These are phyloP conservation scores for Cryptococcus sp. DNA, from an alignment of 1,284 basidiomycete genomes.

Conservation along the genomic window DNA sequence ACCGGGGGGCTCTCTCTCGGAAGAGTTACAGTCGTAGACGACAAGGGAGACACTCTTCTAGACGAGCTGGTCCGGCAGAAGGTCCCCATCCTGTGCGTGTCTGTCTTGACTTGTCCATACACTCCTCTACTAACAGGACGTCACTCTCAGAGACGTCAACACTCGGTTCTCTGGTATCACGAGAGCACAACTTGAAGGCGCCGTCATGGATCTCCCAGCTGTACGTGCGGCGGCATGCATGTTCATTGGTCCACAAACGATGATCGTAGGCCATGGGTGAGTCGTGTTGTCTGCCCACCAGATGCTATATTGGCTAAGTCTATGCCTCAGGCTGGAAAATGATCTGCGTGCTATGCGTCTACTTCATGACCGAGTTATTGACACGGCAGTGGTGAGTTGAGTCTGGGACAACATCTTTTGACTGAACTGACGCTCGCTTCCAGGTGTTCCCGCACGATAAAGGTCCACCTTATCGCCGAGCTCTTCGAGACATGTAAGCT, in stretches of 20 bases:
- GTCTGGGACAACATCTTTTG: not conserved
- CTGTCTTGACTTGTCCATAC: not conserved
- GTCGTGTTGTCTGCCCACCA: slow-evolving; percentile 9
- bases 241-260: slow-evolving; percentile 71
- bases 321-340: slow-evolving; percentile 64
- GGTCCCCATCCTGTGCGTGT: slow-evolving; percentile 68
- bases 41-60: slow-evolving; percentile 65
- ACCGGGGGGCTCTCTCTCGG: slow-evolving; percentile 83
- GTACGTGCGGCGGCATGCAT: slow-evolving; percentile 65
- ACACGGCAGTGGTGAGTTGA: slow-evolving; percentile 62
- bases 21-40: slow-evolving; percentile 79
- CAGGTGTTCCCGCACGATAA: slow-evolving; percentile 73
- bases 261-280: slow-evolving; percentile 66
- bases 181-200: slow-evolving; percentile 58
- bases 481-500: slow-evolving; percentile 72
- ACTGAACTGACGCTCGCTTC: not conserved
- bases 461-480: slow-evolving; percentile 72
- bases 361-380: slow-evolving; percentile 73
- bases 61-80: slow-evolving; percentile 80
- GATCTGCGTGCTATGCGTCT: slow-evolving; percentile 82
- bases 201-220: slow-evolving; percentile 62
- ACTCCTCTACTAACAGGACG: not conserved
- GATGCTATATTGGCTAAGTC: not conserved
- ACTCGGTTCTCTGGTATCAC: slow-evolving; percentile 82
- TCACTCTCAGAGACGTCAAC: slow-evolving; percentile 69